A percentile compares a stretch with the other conserved stretches of the same genome.
These are phyloP conservation scores for Paramyrothecium roridum DNA, from an alignment of 2,329 filamentous ascomycete genomes.

Conservation along the genomic window DNA sequence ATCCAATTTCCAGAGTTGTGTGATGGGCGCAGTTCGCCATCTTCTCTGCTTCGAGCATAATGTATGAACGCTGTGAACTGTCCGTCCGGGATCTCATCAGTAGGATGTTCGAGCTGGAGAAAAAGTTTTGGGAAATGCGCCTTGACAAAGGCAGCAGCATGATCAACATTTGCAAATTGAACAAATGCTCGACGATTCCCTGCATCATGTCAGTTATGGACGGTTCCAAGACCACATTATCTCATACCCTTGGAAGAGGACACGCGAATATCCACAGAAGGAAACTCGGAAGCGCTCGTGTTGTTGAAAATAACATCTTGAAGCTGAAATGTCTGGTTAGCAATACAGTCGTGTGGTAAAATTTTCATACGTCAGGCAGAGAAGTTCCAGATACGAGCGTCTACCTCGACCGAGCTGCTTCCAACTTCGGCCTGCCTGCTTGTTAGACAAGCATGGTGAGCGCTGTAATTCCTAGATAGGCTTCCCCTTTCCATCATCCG, in stretches of 20 bases:
- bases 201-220: slow-evolving; percentile 17
- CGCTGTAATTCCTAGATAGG: too few species aligned
- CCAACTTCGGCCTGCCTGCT: too few species aligned
- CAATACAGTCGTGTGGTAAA: too few species aligned
- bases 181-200: slow-evolving; percentile 38
- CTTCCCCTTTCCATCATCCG: too few species aligned
- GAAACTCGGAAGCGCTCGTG: slow-evolving; percentile 30
- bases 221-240: not conserved
- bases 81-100: slow-evolving; percentile 35
- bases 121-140: slow-evolving; percentile 37
- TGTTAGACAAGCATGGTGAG: too few species aligned
- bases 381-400: too few species aligned
- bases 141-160: slow-evolving; percentile 39
- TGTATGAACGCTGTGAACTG: slow-evolving; percentile 35
- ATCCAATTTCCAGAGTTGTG: slow-evolving; percentile 26
- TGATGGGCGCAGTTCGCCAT: slow-evolving; percentile 21
- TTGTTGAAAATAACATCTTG: slow-evolving; percentile 30
- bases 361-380: too few species aligned
- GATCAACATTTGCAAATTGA: slow-evolving; percentile 34
- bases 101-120: slow-evolving; percentile 30
- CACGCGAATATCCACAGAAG: slow-evolving; percentile 35
- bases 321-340: slow-evolving; percentile 19
- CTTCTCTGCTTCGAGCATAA: slow-evolving; percentile 35
- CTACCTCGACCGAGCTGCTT: too few species aligned
- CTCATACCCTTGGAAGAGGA: slow-evolving; percentile 28